A percentile compares a stretch with the other conserved stretches of the same genome.
Conservation (phyloP, 208 protist species). For the Leishmania guyanensis region DNA sequence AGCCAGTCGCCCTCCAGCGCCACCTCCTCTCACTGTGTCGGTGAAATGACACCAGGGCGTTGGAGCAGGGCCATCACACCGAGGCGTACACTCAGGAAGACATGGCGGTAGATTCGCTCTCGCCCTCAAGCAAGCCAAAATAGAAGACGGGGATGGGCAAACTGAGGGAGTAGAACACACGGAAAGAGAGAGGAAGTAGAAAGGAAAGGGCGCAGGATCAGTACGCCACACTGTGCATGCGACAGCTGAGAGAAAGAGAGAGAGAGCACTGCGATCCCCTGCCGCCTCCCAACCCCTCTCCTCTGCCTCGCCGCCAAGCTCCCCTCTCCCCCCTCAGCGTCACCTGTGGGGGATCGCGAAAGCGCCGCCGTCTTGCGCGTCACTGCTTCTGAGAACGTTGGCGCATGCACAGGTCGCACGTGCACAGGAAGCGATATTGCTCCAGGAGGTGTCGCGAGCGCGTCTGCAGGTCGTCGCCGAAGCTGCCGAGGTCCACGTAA, state of each 20-base stretch:
- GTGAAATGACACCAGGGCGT: not conserved
- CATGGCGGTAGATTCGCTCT: not conserved
- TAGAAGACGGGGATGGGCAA: not conserved
- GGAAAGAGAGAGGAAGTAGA: not conserved
- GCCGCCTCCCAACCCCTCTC: not conserved
- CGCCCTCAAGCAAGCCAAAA: not conserved
- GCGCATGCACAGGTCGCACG: slow-evolving; percentile 42
- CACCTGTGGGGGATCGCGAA: not conserved
- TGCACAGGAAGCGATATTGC: slow-evolving; percentile 77
- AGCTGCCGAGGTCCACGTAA: slow-evolving; percentile 69
- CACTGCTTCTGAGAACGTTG: slow-evolving; percentile 37
- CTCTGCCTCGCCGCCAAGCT: not conserved
- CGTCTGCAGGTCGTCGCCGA: slow-evolving; percentile 39
- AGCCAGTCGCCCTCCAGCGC: not conserved
- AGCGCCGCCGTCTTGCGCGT: not conserved
- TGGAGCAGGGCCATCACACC: not conserved
- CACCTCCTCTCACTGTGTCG: not conserved
- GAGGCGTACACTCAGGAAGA: not conserved
- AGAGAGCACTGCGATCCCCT: not conserved
- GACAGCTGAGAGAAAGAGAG: not conserved
- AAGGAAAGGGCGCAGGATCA: not conserved
- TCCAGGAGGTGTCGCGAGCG: slow-evolving; percentile 57
- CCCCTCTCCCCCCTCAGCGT: not conserved
- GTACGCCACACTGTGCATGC: not conserved
- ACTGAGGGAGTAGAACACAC: not conserved